These are phyloP conservation scores for Desmodesmus armatus DNA, from an alignment of 139 green algal genomes.

Conservation along the genomic window DNA sequence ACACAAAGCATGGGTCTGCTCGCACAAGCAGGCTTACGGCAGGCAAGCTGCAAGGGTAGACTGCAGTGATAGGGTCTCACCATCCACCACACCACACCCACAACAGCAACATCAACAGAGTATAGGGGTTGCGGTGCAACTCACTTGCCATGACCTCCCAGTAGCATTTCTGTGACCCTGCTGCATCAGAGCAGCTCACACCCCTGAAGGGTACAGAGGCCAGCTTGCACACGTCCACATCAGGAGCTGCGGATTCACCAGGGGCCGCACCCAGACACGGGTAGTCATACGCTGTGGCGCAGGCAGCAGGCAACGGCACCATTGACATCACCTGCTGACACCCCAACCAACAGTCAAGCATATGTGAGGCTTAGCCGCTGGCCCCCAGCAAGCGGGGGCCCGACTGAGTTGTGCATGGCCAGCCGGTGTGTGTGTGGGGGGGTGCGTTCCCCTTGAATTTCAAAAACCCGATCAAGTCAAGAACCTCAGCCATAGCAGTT, in stretches of 20 bases:
- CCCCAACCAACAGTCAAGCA: no score
- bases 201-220: slow-evolving; percentile 45
- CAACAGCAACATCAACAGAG: no score
- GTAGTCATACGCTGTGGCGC: slow-evolving; percentile 53
- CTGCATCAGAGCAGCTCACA: slow-evolving; percentile 64
- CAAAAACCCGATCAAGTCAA: background rate
- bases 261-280: slow-evolving; percentile 40
- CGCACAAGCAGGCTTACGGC: background rate
- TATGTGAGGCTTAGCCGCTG: no score
- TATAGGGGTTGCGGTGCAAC: background rate
- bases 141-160: slow-evolving; percentile 52
- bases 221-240: slow-evolving; percentile 52
- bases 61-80: no score
- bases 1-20: background rate
- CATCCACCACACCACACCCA: no score
- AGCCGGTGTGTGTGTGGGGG: no score
- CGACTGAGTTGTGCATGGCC: no score
- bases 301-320: no score
- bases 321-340: no score
- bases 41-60: background rate
- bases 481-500: background rate
- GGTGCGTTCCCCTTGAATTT: no score
- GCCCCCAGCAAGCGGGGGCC: no score
- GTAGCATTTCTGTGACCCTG: slow-evolving; percentile 53
- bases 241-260: background rate